phyloP scores from a whole-genome alignment of 2,329 filamentous ascomycete genomes.

The Penicillium sp. region DNA sequence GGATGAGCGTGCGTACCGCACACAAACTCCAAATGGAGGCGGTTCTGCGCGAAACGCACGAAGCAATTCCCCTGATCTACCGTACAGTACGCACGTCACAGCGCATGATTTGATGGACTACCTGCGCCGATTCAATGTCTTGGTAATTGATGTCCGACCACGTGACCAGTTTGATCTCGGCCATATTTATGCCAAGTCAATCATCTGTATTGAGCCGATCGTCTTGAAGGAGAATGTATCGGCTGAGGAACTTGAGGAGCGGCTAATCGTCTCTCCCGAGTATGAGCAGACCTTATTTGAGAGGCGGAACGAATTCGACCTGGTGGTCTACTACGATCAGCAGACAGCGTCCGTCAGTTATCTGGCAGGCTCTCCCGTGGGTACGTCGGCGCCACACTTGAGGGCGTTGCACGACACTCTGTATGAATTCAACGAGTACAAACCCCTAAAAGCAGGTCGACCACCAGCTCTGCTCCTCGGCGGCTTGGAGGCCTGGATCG shows the following conservation, averaged over 20 bases:
- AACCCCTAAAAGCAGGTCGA: conserved; percentile 58
- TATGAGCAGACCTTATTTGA: conserved; percentile 68
- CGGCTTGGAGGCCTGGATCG: conserved; percentile 79
- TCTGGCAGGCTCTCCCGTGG: conserved; percentile 42
- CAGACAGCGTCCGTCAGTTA: conserved; percentile 55
- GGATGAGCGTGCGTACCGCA: conserved; percentile 41
- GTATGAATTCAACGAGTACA: conserved; percentile 74
- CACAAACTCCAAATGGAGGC: conserved; percentile 40
- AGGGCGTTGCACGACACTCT: conserved; percentile 72
- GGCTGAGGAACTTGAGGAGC: conserved; percentile 54
- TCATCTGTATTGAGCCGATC: conserved; percentile 87
- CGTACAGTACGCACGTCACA: conserved; percentile 57
- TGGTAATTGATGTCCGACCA: conserved; percentile 79
- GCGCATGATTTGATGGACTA: conserved; percentile 66
- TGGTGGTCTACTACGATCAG: conserved; percentile 88
- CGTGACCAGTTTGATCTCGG: conserved; percentile 79
- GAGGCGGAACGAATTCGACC: conserved; percentile 67
- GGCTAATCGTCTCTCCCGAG: conserved; percentile 44
- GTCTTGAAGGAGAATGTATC: conserved; percentile 62
- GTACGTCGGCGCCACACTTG: conserved; percentile 51
- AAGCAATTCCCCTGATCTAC: conserved; percentile 45
- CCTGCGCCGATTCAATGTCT: conserved; percentile 58
- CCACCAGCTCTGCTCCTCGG: conserved; percentile 73
- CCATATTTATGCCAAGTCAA: conserved; percentile 75
- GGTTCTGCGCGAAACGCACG: conserved; percentile 33